Evolutionary conservation across 768 basidiomycete species (phyloP), one percentile per base, ranked within the genome.

Genomic region (Termitomyces sp.): DNA sequence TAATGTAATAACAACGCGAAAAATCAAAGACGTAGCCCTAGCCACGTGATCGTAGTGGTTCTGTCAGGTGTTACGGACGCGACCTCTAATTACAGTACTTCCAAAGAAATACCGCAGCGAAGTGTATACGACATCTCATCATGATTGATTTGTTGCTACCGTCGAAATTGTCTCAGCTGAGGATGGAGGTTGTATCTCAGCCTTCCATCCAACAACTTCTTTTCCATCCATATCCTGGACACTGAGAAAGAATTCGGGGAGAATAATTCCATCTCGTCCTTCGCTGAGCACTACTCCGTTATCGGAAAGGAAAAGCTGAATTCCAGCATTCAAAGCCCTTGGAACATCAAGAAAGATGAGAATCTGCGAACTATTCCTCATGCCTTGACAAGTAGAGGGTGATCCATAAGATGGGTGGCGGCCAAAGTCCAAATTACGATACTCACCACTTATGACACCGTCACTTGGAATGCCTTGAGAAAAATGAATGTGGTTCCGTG

Each of bases 221-320:
- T 43, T 20, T 6, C 53, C 53, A 8, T 38, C 12, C 10, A 30
- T 20, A n/a, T 59, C 40, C 28, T 47, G 54, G 18, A 59, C 58
- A 38, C n/a, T 38, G 30, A 72, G 62, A 72, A 97, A 98, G 66
- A 83, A 90, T 26, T 81, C 72, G 4, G 72, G 65, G 13, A 96
- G 66, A 56, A 82, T 75, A 0, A 94, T 93, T 3, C 68, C 65
- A 43, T 76, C 76, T 58, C 92, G 76, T 0, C 96, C 96, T 51
- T 84, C 85, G 0, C 92, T 93, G 1, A 98, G 80, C 12, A 98
- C 80, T 20, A 98, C 95, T 2, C 92, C 93, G 61, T 98, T 98
- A 3, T 82, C 76, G 2, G 93, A 95, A 2, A 92, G 70, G 70
- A 82, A 86, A 58, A 98, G 90, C 54, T 79, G 76, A 69, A 91